Evolutionary conservation across 2,329 filamentous ascomycete species (phyloP), one percentile per base, ranked within the genome.

Genomic region (Aspergillus brunneoviolaceus): DNA sequence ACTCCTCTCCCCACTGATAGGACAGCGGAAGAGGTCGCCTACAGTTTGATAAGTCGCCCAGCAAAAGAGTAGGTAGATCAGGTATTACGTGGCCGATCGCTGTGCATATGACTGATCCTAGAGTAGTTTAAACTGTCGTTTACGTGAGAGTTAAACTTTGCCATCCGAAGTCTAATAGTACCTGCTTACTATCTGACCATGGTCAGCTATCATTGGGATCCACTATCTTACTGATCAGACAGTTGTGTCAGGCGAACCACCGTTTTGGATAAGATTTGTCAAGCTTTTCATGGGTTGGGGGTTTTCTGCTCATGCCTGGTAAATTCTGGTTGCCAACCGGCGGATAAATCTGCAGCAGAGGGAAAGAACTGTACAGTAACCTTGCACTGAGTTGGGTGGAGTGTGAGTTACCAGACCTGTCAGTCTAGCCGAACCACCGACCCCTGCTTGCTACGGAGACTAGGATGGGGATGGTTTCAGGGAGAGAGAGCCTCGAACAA

Each of bases 81-180:
- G 23, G 51, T 59, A 49, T 54, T 59, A 59, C 57, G 57, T 59
- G 57, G 57, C 57, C 50, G 57, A 54, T 54, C 25, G 50, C 27
- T 59, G 23, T 59, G 56, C 60, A 61, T 58, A 55, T 61, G 60
- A 61, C 60, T 47, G 60, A 62, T 62, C 57, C 53, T 51, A 59
- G 29, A 2, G 49, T 57, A 19, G 19, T 23, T 51, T 53, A 25
- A 45, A 45, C 2, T 16, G 39, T 19, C 39, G 39, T 45, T 45
- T 45, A 7, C 16, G 39, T 45, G 39, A 45, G 39, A 19, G 14
- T 45, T 45, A 6, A 45, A 45, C 39, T 45, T 45, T 19, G 39
- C 39, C 39, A 45, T 45, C 7, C n/a, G 49, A 50, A 50, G 49
- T 50, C 49, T 50, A 31, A 45, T 45, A 45, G 39, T 45, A 45